Evolutionary conservation across 352 stramenopile species (phyloP), one percentile per base, ranked within the genome.

Genomic region (Phytophthora europaea): DNA sequence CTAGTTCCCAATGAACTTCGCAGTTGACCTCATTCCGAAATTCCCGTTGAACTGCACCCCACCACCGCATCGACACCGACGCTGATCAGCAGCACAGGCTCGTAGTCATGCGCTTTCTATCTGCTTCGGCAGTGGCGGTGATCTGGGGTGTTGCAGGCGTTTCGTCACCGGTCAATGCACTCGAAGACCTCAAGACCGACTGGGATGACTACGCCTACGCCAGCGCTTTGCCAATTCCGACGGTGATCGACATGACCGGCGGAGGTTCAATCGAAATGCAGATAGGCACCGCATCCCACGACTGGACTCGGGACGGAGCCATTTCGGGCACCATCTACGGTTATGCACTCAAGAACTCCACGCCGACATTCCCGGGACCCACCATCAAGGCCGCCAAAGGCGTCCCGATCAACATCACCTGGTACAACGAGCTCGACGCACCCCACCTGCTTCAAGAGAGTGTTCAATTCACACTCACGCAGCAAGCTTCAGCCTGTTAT

Each of bases 221-320:
- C 38, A 80, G 72, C 20, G 71, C 60, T 2, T 53, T 87, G 15
- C 66, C 72, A 6, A 75, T 85, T 72, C 78, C 80, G 13, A 68
- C 81, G 23, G 77, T 85, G 50, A 75, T 87, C 50, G 78, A 85
- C 66, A 58, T 87, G 67, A 75, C 67, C 15, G 58, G n/a, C 5
- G 78, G 80, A 31, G 78, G 76, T 12, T n/a, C 59, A 34, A 67
- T 83, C 50, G 72, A 83, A n/a, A 87, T 87, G 80, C 58, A 85
- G 23, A 87, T 85, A 7, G 78, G 51, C 16, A 72, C 65, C 2
- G 62, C 71, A 1, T 50, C 62, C 4, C 80, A 87, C 61, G 79
- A 78, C 48, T 87, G 77, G 77, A 83, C 76, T 12, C 63, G 55
- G 16, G 67, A 78, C 23, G 78, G 75, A 15, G 68, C 60, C 22